Evolutionary conservation across 352 stramenopile genomes (phyloP), one percentile per base, ranked within the genome.

Genomic region (Globisporangium echinulatum): DNA sequence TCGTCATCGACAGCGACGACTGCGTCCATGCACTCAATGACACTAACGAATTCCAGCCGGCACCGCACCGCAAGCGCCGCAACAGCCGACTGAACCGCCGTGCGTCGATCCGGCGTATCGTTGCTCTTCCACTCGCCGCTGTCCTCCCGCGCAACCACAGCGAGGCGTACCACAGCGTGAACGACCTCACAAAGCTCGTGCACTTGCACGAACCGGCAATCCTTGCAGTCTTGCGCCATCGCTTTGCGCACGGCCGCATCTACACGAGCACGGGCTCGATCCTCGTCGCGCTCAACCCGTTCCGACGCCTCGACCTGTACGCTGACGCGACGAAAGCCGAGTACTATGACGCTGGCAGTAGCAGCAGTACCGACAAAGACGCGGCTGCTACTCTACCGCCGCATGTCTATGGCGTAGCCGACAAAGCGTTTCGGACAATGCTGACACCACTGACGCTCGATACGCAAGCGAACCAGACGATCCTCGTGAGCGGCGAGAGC

Each of bases 401-500:
- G 38, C 88, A 96, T 46, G 88, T 97, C 15, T 97, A 94, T 61
- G 79, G 79, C 6, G 80, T 92, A 2, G 85, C 84, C 0, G 86
- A 94, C 61, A 84, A 92, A 64, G 74, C 86, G 2, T 96, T 92
- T 62, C 82, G 89, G 2, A 93, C 85, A 42, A 96, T 97, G 86
- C 62, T 89, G 33, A 56, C 75, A 49, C 70, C 75, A 8, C 11
- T 19, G 11, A 50, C 56, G 43, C 65, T 52, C 37, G 69, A 73
- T 50, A 48, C 67, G 38, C 90, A 90, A 49, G 72, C 69, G 37
- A 71, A 94, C 62, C 96, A 99, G 77, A 97, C 90, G 0, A 97
- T 99, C 69, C 80, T 99, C 53, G 92, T 99, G 40, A 98, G 90
- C 9, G 96, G 96, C 6, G 96, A 99, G 69, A 96, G 77, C 54